Conservation (phyloP, 495 filamentous ascomycete genomes). For the Penicillium robsamsonii region DNA sequence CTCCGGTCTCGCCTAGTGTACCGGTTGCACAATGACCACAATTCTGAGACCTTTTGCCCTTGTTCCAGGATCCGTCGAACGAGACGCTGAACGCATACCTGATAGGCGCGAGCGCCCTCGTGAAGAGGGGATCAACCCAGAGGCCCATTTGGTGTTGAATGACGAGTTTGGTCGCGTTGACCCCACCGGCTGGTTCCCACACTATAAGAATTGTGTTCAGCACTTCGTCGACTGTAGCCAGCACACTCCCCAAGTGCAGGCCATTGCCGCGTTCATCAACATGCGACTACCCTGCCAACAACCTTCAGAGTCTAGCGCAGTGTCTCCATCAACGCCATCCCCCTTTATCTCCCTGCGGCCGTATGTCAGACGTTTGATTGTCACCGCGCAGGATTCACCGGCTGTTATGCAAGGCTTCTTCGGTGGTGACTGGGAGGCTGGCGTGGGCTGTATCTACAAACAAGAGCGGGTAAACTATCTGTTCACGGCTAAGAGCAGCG, state of each 20-base stretch:
- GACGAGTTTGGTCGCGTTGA: constrained; percentile 52
- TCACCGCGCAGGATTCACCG: constrained; percentile 80
- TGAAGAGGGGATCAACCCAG: constrained; percentile 16
- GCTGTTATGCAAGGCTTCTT: constrained; percentile 83
- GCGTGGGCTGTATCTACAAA: constrained; percentile 76
- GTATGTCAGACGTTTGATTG: constrained; percentile 86
- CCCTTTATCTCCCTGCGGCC: constrained; percentile 69
- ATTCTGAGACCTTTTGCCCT: constrained; percentile 27
- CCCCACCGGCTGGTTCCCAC: constrained; percentile 85
- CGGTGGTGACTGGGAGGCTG: constrained; percentile 75
- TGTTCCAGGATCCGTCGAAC: constrained; percentile 24
- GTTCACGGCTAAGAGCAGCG: constrained; percentile 92
- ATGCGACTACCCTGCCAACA: constrained; percentile 54
- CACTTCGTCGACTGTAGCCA: constrained; percentile 89
- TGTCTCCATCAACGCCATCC: constrained; percentile 13
- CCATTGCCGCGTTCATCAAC: constrained; percentile 89
- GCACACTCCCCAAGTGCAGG: constrained; percentile 73
- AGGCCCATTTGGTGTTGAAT: constrained; percentile 15
- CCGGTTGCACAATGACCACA: constrained; percentile 15
- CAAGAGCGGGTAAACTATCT: constrained; percentile 89
- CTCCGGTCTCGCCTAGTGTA: background rate
- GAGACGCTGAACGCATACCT: constrained; percentile 28
- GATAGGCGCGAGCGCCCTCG: constrained; percentile 23
- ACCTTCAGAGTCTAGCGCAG: constrained; percentile 14
- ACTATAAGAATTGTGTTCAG: constrained; percentile 78